Percentiles rank a stretch among this genome's conserved stretches.
These are phyloP conservation scores for Candida argentea DNA, from an alignment of 805 yeast species.

Conservation along the genomic window DNA sequence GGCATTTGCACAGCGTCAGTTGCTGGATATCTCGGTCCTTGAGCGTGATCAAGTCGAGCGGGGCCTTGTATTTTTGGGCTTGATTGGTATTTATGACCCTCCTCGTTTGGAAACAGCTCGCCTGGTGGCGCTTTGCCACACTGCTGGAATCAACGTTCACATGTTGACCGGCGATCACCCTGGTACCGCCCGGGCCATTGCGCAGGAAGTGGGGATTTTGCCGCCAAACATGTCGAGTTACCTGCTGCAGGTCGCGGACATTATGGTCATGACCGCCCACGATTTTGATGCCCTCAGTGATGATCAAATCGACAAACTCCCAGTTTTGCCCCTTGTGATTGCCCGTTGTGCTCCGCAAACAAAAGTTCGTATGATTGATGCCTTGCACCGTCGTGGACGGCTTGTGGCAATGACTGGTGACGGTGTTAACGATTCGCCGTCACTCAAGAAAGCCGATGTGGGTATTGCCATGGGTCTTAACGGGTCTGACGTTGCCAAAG, in stretches of 20 bases:
- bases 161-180: constrained; percentile 28
- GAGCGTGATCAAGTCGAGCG: constrained; percentile 15
- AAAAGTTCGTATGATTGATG: constrained; percentile 73
- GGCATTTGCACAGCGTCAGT: constrained; percentile 19
- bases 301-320: constrained; percentile 47
- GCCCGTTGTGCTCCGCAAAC: constrained; percentile 82
- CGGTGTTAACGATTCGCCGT: constrained; percentile 20
- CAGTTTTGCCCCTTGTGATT: constrained; percentile 64
- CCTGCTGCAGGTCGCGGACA: constrained; percentile 21
- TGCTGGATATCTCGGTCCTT: constrained; percentile 3
- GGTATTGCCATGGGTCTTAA: constrained; percentile 22
- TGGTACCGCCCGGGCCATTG: constrained; percentile 26
- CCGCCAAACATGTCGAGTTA: constrained; percentile 34
- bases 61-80: constrained; percentile 16
- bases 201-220: constrained; percentile 25
- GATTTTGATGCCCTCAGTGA: constrained; percentile 59
- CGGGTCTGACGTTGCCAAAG: constrained; percentile 20
- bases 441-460: constrained; percentile 18
- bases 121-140: constrained; percentile 20
- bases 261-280: constrained; percentile 67
- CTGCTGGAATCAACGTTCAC: constrained; percentile 25
- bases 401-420: constrained; percentile 70
- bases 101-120: constrained; percentile 22
- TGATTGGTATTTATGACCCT: constrained; percentile 27
- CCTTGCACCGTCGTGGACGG: constrained; percentile 36